Conservation (phyloP, 164 flowering plant species). For the Litsea cubeba region DNA sequence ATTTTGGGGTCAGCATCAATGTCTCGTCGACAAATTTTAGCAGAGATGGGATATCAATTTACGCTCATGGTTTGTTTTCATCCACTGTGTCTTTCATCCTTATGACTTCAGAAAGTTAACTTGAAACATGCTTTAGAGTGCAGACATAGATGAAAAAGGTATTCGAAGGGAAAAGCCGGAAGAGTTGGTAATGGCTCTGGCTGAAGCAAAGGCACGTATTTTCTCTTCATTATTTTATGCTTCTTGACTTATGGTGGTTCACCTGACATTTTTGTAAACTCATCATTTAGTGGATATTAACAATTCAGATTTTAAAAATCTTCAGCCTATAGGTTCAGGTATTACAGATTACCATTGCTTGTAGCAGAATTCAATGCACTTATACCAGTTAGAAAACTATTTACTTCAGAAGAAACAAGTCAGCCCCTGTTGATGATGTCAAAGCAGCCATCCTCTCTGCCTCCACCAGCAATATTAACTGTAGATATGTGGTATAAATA, state of each 20-base stretch:
- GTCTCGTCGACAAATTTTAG: conserved; percentile 36
- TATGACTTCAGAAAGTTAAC: neutral
- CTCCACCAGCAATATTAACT: no score
- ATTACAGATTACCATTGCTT: no score
- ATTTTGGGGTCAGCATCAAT: conserved; percentile 84
- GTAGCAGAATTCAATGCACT: no score
- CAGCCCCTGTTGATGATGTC: no score
- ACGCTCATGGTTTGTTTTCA: neutral
- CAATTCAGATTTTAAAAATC: neutral
- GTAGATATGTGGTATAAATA: no score
- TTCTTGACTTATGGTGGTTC: neutral
- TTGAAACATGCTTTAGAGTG: neutral
- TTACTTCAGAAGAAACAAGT: no score
- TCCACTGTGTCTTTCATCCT: neutral
- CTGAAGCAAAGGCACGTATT: conserved; percentile 65
- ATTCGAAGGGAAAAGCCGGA: conserved; percentile 4
- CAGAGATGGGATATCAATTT: conserved; percentile 2
- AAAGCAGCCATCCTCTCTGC: no score
- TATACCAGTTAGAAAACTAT: no score
- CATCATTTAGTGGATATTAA: neutral
- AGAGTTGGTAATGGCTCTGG: conserved; percentile 4
- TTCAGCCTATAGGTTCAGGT: no score
- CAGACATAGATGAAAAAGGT: conserved; percentile 2
- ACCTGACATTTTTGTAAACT: neutral
- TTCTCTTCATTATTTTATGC: neutral